A percentile compares a stretch with the other conserved stretches of the same genome.
phyloP scores from a whole-genome alignment of 495 filamentous ascomycete species.

The Podospora pseudocomata region DNA sequence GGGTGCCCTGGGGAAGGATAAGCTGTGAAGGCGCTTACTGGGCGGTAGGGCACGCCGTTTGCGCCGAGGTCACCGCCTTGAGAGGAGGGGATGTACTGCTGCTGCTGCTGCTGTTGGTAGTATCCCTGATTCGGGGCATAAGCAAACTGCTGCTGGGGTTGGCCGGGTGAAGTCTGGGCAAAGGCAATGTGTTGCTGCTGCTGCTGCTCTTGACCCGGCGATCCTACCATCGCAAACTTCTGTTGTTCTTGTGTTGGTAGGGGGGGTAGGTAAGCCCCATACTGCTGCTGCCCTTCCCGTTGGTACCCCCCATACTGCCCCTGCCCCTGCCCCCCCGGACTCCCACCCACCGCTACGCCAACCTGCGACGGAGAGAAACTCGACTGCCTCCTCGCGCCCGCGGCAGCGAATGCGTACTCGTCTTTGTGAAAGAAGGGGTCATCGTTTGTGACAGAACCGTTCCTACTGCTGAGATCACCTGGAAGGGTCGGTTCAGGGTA shows the following conservation, averaged over 20 bases:
- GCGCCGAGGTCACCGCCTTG: not conserved
- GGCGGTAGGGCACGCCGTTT: not conserved
- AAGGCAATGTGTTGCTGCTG: slow-evolving; percentile 2
- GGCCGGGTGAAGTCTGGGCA: slow-evolving; percentile 14
- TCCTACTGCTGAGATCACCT: not conserved
- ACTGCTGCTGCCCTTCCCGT: not conserved
- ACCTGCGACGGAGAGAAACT: not conserved
- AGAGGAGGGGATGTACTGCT: not conserved
- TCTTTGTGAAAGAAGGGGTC: not conserved
- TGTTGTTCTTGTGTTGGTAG: not conserved
- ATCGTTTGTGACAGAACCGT: not conserved
- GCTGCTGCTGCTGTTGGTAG: not conserved
- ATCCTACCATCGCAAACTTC: slow-evolving; percentile 1
- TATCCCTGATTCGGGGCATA: not conserved
- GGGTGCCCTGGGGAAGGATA: not conserved
- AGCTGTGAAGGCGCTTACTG: not conserved
- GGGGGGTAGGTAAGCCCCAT: not conserved
- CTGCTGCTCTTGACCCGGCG: slow-evolving; percentile 4
- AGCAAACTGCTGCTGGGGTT: not conserved
- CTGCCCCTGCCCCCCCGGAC: too few relatives aligned
- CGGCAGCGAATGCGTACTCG: not conserved
- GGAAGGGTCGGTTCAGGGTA: slow-evolving; percentile 4
- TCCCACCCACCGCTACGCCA: not conserved
- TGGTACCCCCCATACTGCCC: not conserved
- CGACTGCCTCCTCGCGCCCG: not conserved